phyloP scores from a whole-genome alignment of 495 filamentous ascomycete species.

The Podospora conica region DNA sequence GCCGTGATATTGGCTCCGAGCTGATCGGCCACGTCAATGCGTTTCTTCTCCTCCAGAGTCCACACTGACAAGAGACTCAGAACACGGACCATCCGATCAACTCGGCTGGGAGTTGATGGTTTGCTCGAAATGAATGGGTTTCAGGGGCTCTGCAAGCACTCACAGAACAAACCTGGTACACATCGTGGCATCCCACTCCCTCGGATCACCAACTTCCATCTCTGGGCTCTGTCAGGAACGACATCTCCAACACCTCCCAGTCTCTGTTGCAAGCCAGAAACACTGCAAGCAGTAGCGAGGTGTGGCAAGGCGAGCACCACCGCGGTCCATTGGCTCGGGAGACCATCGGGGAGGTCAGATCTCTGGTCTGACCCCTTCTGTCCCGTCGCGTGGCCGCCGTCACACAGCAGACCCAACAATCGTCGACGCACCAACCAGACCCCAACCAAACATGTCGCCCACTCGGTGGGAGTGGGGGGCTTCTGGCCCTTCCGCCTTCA shows the following conservation, averaged over 20 bases:
- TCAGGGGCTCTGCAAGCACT: background rate
- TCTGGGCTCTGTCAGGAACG: too few species aligned
- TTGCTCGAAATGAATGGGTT: background rate
- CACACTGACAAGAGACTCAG: background rate
- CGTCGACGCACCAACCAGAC: background rate
- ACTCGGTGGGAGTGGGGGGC: background rate
- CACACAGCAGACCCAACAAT: background rate
- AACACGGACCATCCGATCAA: background rate
- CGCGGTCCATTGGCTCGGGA: too few species aligned
- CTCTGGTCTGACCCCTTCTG: background rate
- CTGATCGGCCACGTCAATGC: conserved; percentile 14
- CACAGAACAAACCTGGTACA: too few species aligned
- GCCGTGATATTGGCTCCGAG: background rate
- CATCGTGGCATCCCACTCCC: too few species aligned
- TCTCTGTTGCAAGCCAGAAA: background rate
- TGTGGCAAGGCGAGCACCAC: background rate
- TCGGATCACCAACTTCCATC: too few species aligned
- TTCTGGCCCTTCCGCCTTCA: background rate
- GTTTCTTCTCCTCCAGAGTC: too few species aligned
- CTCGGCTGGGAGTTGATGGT: background rate
- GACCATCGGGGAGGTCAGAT: background rate
- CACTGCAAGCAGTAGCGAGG: background rate
- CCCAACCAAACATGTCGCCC: background rate
- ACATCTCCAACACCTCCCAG: background rate
- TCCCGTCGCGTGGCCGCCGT: background rate